Evolutionary conservation across 345 rosid genomes (phyloP).

Genomic region (Eucalyptus tenuipes): DNA sequence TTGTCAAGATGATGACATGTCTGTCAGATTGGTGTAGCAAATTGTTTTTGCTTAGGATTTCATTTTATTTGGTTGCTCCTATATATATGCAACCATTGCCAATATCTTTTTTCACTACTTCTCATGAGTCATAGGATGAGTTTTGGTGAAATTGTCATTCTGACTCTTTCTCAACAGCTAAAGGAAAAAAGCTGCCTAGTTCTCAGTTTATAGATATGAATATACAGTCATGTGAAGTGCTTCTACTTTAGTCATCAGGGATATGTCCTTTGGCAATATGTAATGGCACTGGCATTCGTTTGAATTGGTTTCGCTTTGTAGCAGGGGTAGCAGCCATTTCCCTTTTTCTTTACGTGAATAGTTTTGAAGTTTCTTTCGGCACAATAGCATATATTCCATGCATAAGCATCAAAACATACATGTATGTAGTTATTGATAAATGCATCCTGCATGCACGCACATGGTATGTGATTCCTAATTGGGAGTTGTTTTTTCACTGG

Average conservation of each 20-base stretch:
- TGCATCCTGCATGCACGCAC: background rate
- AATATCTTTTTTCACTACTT: background rate
- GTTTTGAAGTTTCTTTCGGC: background rate
- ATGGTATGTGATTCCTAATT: background rate
- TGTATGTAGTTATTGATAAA: background rate
- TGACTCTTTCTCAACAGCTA: background rate
- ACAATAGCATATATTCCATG: background rate
- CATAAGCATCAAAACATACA: background rate
- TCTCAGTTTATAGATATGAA: background rate
- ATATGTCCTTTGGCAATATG: background rate
- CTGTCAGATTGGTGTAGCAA: background rate
- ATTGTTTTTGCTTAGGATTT: background rate
- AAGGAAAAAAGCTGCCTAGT: background rate
- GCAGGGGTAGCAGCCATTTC: background rate
- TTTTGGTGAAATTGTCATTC: background rate
- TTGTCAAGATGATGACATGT: background rate
- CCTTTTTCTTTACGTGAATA: background rate
- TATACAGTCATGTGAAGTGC: background rate
- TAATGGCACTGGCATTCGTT: background rate
- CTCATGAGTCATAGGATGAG: background rate
- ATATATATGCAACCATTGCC: background rate
- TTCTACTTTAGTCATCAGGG: background rate
- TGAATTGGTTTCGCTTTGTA: background rate
- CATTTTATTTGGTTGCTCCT: background rate
- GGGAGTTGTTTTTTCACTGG: background rate